Evolutionary conservation across 108 stramenopile genomes (phyloP), one percentile per base, ranked within the genome.

Genomic region (Pseudonitzschia pungens): DNA sequence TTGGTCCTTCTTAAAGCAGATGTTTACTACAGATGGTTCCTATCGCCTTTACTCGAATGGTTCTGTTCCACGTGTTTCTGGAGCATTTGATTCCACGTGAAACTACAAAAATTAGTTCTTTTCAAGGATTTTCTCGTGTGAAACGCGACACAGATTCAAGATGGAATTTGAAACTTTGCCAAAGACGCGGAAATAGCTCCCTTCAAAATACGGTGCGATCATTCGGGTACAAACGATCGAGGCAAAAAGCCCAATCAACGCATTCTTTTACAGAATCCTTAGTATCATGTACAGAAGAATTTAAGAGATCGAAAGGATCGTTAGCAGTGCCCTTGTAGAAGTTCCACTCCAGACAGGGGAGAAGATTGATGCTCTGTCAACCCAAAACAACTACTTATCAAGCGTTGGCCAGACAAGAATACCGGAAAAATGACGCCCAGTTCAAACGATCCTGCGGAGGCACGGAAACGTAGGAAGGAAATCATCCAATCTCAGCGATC

Each of bases 391-490:
- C 26, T 21, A 31, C 12, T 18, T 10, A 31, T 16, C 21, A 58
- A 27, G 27, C 24, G 57, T 26, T 11, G 26, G 20, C n/a, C n/a
- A 14, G 9, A 45, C 14, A 3, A 51, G n/a, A 16, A 51, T 9
- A 51, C 50, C 50, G 50, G n/a, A 16, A 51, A 51, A 16, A 65
- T 65, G 64, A 44, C 42, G 9, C 42, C 64, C 21, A 65, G 24
- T 26, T 41, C 67, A 32, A 75, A 58, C 18, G 80, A 76, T 71
- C 74, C 85, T 29, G 82, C 86, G 21, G 70, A 71, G 40, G 86
- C 86, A 11, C 68, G 86, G 41, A 86, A 83, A 68, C 76, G 82
- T 11, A 76, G 86, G 26, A 86, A 86, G 50, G 86, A 83, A 53
- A 82, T 86, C 24, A 83, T 86, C 27, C 76, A 76, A 76, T 78